Conservation (phyloP, 352 stramenopile species). For the Plasmopara muralis region DNA sequence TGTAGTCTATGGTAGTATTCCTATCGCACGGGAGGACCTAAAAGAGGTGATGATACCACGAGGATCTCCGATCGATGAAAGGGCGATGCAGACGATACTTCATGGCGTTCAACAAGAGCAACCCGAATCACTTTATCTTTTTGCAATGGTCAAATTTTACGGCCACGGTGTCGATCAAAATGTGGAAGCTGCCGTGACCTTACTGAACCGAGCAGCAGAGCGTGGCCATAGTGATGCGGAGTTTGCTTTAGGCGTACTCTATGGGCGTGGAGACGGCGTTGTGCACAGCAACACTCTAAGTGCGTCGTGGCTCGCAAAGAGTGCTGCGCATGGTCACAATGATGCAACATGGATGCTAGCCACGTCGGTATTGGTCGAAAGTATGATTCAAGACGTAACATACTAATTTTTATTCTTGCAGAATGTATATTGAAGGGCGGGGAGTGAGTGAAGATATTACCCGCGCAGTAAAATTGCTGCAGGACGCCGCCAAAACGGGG, state of each 20-base stretch:
- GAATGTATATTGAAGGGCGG: slow-evolving; percentile 37
- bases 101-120: slow-evolving; percentile 29
- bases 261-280: slow-evolving; percentile 24
- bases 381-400: not conserved
- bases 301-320: slow-evolving; percentile 34
- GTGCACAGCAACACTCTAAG: slow-evolving; percentile 26
- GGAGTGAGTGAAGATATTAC: slow-evolving; percentile 26
- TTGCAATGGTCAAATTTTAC: slow-evolving; percentile 48
- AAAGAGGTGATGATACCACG: slow-evolving; percentile 16
- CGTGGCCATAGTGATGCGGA: slow-evolving; percentile 33
- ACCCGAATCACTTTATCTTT: slow-evolving; percentile 42
- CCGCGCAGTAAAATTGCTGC: slow-evolving; percentile 29
- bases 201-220: slow-evolving; percentile 24
- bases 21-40: slow-evolving; percentile 20
- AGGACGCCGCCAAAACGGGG: slow-evolving; percentile 16
- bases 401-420: slow-evolving; percentile 9
- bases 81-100: slow-evolving; percentile 28
- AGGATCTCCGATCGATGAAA: slow-evolving; percentile 18
- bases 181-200: slow-evolving; percentile 19
- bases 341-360: slow-evolving; percentile 54
- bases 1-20: not conserved
- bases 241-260: slow-evolving; percentile 43
- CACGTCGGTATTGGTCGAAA: slow-evolving; percentile 19
- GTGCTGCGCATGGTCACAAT: slow-evolving; percentile 28
- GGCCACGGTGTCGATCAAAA: slow-evolving; percentile 35